Percentiles rank a stretch among this genome's conserved stretches.
These are phyloP conservation scores for Colletotrichum musicola DNA, from an alignment of 2,329 filamentous ascomycete species.

Conservation along the genomic window DNA sequence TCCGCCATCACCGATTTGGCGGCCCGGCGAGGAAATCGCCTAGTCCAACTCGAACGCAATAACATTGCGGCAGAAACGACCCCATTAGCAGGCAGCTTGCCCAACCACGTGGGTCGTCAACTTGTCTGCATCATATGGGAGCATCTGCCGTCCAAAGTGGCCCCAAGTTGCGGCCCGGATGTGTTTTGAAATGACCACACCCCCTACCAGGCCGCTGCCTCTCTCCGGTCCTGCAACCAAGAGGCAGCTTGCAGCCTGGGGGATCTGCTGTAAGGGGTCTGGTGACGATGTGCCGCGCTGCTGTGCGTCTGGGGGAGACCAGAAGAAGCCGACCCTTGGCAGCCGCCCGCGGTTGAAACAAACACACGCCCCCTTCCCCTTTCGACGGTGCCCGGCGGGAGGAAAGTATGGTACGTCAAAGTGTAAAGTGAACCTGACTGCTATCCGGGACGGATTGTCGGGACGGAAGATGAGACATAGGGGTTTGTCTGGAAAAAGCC, in stretches of 20 bases:
- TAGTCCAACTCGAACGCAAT: too few species aligned
- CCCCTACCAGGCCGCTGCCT: not conserved
- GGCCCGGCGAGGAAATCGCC: not conserved
- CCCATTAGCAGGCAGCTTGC: too few species aligned
- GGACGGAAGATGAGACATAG: slow-evolving; percentile 7
- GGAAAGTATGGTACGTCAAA: too few species aligned
- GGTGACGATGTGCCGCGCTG: slow-evolving; percentile 19
- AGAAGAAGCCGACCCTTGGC: not conserved
- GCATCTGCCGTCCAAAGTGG: not conserved
- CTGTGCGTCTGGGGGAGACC: slow-evolving; percentile 15
- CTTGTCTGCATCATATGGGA: slow-evolving; percentile 7
- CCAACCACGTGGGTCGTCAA: slow-evolving; percentile 5
- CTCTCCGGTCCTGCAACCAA: not conserved
- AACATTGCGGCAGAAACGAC: not conserved
- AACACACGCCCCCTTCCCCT: not conserved
- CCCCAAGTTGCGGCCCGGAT: not conserved
- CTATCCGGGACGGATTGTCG: slow-evolving; percentile 11
- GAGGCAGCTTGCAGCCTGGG: not conserved
- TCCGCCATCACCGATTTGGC: not conserved
- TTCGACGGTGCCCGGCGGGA: too few species aligned
- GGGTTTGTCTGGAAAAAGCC: not conserved
- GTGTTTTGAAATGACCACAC: slow-evolving; percentile 13
- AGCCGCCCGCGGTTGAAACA: not conserved
- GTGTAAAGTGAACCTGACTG: not conserved
- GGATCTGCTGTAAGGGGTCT: slow-evolving; percentile 10